Percentiles rank a stretch among this genome's conserved stretches.
Conservation (phyloP, 2,329 filamentous ascomycete species). For the Penicillium corylophilum region DNA sequence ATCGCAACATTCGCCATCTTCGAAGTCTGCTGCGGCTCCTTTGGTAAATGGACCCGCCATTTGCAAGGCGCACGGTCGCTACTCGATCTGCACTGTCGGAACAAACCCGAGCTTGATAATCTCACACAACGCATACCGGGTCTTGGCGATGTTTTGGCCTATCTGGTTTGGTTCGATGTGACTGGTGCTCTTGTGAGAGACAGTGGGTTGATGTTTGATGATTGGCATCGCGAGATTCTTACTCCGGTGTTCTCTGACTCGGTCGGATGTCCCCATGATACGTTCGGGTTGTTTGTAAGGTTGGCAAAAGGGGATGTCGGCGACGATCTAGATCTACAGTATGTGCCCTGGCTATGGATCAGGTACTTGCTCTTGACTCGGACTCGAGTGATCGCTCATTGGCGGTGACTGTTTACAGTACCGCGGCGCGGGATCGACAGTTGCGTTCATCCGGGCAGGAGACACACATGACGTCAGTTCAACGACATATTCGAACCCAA, state of each 20-base stretch:
- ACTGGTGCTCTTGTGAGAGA: constrained; percentile 31
- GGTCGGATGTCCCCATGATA: constrained; percentile 41
- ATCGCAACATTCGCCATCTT: constrained; percentile 49
- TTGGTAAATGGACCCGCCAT: constrained; percentile 42
- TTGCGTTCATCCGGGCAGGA: constrained; percentile 24
- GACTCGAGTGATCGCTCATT: constrained; percentile 16
- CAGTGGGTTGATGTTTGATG: constrained; percentile 37
- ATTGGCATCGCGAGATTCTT: constrained; percentile 43
- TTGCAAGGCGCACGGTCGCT: constrained; percentile 42
- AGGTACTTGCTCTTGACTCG: constrained; percentile 19
- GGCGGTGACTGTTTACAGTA: constrained; percentile 36
- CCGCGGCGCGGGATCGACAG: constrained; percentile 39
- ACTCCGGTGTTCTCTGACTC: constrained; percentile 36
- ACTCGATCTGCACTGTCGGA: constrained; percentile 43
- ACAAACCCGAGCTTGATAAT: constrained; percentile 33
- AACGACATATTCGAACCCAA: constrained; percentile 11
- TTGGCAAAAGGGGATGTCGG: constrained; percentile 30
- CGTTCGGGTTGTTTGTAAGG: constrained; percentile 38
- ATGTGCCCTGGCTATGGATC: constrained; percentile 16
- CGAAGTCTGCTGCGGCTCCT: constrained; percentile 45
- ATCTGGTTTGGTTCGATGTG: constrained; percentile 45
- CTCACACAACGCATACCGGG: constrained; percentile 37
- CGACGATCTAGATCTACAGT: constrained; percentile 8
- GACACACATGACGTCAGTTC: background rate
- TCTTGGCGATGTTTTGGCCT: constrained; percentile 39